phyloP scores from a whole-genome alignment of 371 early-diverging fungal genomes.

The Saksenaea vasiformis region DNA sequence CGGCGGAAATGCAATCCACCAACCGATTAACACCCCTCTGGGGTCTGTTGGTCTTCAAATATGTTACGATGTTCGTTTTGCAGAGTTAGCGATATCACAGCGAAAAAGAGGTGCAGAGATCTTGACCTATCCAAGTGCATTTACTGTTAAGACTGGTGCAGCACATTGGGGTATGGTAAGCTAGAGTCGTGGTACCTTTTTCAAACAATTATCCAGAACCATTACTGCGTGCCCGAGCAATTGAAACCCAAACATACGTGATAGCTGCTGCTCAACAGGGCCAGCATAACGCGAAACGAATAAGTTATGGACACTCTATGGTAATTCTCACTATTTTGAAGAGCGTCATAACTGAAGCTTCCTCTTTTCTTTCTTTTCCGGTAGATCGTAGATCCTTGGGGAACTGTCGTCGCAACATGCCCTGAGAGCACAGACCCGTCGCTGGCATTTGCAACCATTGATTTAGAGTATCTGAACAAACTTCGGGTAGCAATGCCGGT shows the following conservation, averaged over 20 bases:
- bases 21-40: slow-evolving; percentile 66
- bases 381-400: slow-evolving; percentile 55
- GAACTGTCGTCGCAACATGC: slow-evolving; percentile 67
- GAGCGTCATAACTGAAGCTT: no score
- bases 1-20: slow-evolving; percentile 53
- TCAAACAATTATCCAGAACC: slow-evolving; percentile 45
- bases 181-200: neutral
- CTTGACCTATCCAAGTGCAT: slow-evolving; percentile 85
- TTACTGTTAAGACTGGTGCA: slow-evolving; percentile 79
- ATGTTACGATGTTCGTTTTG: slow-evolving; percentile 87
- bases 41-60: slow-evolving; percentile 72
- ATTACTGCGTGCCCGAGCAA: slow-evolving; percentile 81
- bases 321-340: slow-evolving; percentile 31
- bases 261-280: slow-evolving; percentile 82
- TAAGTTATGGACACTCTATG: slow-evolving; percentile 83
- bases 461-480: slow-evolving; percentile 58
- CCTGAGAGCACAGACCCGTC: slow-evolving; percentile 40
- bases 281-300: slow-evolving; percentile 71
- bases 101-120: slow-evolving; percentile 70
- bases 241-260: slow-evolving; percentile 78
- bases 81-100: slow-evolving; percentile 66
- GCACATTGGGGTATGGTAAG: slow-evolving; percentile 79
- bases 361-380: neutral
- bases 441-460: slow-evolving; percentile 67
- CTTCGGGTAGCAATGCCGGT: slow-evolving; percentile 79